Base-by-base conservation (phyloP, 306 rosid species). In the Dicorynia guianensis region DNA sequence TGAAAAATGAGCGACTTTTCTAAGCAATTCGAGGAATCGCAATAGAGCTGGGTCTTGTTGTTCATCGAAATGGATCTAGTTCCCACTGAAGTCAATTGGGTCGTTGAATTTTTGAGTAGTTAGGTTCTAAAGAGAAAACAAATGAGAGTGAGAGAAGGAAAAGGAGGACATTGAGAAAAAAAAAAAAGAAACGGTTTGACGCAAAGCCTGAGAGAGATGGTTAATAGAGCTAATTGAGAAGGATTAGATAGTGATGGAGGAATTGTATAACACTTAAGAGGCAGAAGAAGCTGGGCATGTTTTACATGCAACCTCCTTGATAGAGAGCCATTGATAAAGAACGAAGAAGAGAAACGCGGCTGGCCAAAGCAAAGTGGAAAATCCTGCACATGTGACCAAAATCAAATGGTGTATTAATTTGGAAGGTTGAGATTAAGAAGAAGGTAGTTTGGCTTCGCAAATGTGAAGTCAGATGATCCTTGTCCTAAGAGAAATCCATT, bases 271-370 rank as follows among this genome's bases (percentile, higher is more conserved):
- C 35, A 48, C 7, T 42, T 11, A 63, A 19, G 52, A 13, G 84
- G 80, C 4, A 47, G 63, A 50, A 59, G 49, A 39, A 76, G 63
- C 15, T 70, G 82, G 42, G 77, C 58, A 65, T 75, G 76, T 72
- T 25, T 76, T 6, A 58, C 55, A 38, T 38, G 80, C 10, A 84
- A 70, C 13, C 72, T 74, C 54, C 83, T 85, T n/a, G 91, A 71
- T 11, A 85, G 50, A 74, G 76, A 39, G 92, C 91, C 98, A 93
- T 93, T 77, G 57, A 4, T 14, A n/a, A n/a, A n/a, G n/a, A n/a
- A n/a, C n/a, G n/a, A n/a, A n/a, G n/a, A n/a, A n/a, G n/a, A n/a
- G n/a, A n/a, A n/a, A n/a, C n/a, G n/a, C n/a, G n/a, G n/a, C n/a
- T n/a, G n/a, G n/a, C n/a, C n/a, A n/a, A n/a, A n/a, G n/a, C n/a